Base-by-base conservation (phyloP, 257 asterid genomes). In the Salvia splendens region DNA sequence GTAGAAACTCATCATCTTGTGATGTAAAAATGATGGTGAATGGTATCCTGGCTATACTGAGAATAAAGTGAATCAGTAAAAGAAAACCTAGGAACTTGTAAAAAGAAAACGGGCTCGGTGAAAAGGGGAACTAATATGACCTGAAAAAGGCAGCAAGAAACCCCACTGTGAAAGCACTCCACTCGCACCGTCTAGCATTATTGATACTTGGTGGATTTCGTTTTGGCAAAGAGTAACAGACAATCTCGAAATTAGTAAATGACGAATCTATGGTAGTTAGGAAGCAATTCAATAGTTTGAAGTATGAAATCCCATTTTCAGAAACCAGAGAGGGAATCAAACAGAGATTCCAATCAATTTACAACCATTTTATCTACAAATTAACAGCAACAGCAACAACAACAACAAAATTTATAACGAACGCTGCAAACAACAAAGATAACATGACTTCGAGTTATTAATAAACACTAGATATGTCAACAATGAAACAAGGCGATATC, bases 81-180 rank as follows among this genome's bases (percentile, higher is more conserved):
- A 43, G 50, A 43, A 61, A 52, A 59, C 28, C 61, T 59, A 47
- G 69, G 48, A 70, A 61, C 40, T 33, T 54, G 46, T 38, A 3
- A 9, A 6, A 40, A 66, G 54, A 15, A 73, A 73, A 41, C 7
- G 12, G 46, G 28, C 15, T 3, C 0, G 48, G 45, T 51, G 24
- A 63, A 41, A 54, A 57, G 49, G 2, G 61, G 48, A 36, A 28
- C 35, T 24, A 15, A 48, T 9, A 16, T 24, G 51, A 68, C 64
- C 67, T 63, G 48, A 46, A 48, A 67, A 65, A 61, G 51, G 30
- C 32, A 57, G 6, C 9, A 33, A 5, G 48, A 45, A 53, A 54
- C 28, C 41, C 77, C 65, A 72, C 71, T 45, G 16, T 17, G 42
- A 20, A 24, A 15, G 59, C 40, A 65, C 5, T 17, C 33, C 17